phyloP scores from a whole-genome alignment of 2,329 filamentous ascomycete genomes.

The Eutypella sp. region DNA sequence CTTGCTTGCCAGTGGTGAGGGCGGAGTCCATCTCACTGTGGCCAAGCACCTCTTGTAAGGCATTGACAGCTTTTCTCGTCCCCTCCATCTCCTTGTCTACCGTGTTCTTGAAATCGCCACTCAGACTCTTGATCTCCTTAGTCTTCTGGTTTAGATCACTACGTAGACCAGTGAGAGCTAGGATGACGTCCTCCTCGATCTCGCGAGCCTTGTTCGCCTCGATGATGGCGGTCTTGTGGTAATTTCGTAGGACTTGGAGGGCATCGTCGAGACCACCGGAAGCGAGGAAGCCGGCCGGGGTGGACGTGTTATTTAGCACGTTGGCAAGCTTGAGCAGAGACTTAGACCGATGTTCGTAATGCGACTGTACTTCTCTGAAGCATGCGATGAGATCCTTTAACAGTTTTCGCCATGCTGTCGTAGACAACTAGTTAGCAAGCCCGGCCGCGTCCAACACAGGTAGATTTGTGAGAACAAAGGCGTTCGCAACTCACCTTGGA shows the following conservation, averaged over 20 bases:
- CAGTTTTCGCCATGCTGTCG: constrained; percentile 89
- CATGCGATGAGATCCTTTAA: constrained; percentile 92
- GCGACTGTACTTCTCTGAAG: constrained; percentile 84
- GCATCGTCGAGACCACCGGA: constrained; percentile 87
- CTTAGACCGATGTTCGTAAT: constrained; percentile 84
- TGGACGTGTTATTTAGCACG: constrained; percentile 72
- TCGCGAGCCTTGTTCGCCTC: constrained; percentile 87
- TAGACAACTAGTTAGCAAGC: constrained; percentile 6
- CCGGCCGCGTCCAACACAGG: too few species aligned
- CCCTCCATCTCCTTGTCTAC: constrained; percentile 91
- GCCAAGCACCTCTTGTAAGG: constrained; percentile 76
- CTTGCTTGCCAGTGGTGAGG: constrained; percentile 75
- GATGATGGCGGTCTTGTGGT: constrained; percentile 72
- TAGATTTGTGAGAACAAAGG: neutral
- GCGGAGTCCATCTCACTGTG: constrained; percentile 74
- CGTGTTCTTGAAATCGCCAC: constrained; percentile 93
- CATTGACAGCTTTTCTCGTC: constrained; percentile 73
- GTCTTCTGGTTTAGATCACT: constrained; percentile 93
- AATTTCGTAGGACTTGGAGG: constrained; percentile 70
- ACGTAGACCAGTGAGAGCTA: constrained; percentile 77
- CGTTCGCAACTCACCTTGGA: constrained; percentile 62
- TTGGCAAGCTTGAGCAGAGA: constrained; percentile 77
- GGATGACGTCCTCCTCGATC: constrained; percentile 86
- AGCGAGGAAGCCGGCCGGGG: constrained; percentile 70
- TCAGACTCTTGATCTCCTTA: constrained; percentile 93